Conservation (phyloP, 176 grass and related monocot genomes). For the Cocos nucifera region DNA sequence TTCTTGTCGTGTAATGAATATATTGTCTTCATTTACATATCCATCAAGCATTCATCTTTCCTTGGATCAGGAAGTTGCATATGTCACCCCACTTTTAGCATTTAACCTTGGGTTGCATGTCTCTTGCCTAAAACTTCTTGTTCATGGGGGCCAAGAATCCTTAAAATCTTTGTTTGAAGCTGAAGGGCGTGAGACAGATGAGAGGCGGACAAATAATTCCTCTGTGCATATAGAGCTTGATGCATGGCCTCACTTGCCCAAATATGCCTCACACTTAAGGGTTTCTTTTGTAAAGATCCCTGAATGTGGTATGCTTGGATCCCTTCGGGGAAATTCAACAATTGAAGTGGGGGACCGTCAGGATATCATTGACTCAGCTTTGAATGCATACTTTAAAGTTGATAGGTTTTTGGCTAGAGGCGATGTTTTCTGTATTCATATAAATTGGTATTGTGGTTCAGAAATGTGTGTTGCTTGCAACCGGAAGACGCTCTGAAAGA, state of each 20-base stretch:
- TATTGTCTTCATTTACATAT: constrained; percentile 41
- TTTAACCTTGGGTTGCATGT: constrained; percentile 87
- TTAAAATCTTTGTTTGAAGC: constrained; percentile 44
- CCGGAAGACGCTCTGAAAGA: constrained; percentile 27
- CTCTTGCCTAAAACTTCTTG: constrained; percentile 60
- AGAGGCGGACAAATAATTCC: constrained; percentile 14
- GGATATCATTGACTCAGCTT: constrained; percentile 63
- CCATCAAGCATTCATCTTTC: constrained; percentile 11
- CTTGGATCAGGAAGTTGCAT: constrained; percentile 42
- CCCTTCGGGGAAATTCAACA: constrained; percentile 56
- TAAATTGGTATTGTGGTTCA: constrained; percentile 60
- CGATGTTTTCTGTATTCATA: constrained; percentile 64
- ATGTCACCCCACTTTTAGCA: constrained; percentile 77
- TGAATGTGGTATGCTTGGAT: constrained; percentile 78
- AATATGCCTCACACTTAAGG: constrained; percentile 70
- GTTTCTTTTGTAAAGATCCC: constrained; percentile 82
- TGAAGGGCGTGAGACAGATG: constrained; percentile 8
- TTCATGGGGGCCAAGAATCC: constrained; percentile 35
- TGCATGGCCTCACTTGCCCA: constrained; percentile 58
- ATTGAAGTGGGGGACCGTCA: constrained; percentile 62
- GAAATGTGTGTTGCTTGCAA: constrained; percentile 54
- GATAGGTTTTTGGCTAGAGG: constrained; percentile 79
- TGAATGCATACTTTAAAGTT: constrained; percentile 70
- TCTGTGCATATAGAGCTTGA: constrained; percentile 56
- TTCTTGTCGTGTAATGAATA: constrained; percentile 41